Conservation (phyloP, 805 yeast species). For the Yamadazyma insecticola region DNA sequence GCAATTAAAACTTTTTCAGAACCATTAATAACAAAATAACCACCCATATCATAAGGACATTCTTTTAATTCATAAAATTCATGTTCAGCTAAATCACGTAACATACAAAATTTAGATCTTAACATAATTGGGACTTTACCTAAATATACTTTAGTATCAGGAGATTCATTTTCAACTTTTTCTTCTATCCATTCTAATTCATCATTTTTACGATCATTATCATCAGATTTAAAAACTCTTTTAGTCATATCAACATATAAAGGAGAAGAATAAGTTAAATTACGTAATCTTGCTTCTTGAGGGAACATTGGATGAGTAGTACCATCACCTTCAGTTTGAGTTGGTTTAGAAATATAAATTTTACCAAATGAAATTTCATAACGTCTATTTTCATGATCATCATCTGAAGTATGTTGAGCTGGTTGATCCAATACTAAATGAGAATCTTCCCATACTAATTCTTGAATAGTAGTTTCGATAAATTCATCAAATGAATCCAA, state of each 20-base stretch:
- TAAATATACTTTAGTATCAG: constrained; percentile 70
- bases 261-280: constrained; percentile 93
- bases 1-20: constrained; percentile 98
- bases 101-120: constrained; percentile 91
- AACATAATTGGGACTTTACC: constrained; percentile 99
- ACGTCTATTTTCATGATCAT: constrained; percentile 84
- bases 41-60: constrained; percentile 99
- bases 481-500: constrained; percentile 97
- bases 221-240: constrained; percentile 78
- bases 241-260: constrained; percentile 94
- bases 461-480: constrained; percentile 94
- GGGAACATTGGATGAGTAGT: constrained; percentile 99
- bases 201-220: constrained; percentile 44
- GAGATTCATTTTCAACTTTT: constrained; percentile 49
- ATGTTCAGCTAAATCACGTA: constrained; percentile 83
- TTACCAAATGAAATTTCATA: constrained; percentile 98
- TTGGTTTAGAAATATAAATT: constrained; percentile 92
- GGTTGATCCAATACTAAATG: constrained; percentile 94
- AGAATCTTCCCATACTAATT: constrained; percentile 92
- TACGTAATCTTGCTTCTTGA: constrained; percentile 95
- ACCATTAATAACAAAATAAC: constrained; percentile 96
- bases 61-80: constrained; percentile 94
- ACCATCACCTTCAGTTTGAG: constrained; percentile 99
- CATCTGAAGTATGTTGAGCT: constrained; percentile 92
- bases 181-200: constrained; percentile 53